Evolutionary conservation across 2,329 filamentous ascomycete species (phyloP).

Genomic region (Nothophaeocryptopus gaeumannii): DNA sequence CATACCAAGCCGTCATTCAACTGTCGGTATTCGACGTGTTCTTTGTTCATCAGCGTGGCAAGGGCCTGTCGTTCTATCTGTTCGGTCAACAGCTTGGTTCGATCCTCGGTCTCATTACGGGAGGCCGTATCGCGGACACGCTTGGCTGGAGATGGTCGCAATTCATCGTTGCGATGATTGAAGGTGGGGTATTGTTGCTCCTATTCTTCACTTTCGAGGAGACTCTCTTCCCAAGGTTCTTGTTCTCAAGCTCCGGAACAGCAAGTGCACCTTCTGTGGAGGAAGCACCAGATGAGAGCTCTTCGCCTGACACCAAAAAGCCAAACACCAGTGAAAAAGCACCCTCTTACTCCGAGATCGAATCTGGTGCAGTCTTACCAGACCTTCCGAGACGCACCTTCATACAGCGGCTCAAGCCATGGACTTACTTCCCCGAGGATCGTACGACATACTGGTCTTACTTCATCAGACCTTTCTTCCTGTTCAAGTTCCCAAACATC

Average conservation of each 20-base stretch:
- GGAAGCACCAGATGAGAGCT: neutral
- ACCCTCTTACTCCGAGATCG: neutral
- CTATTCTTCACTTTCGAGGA: neutral
- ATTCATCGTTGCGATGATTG: neutral
- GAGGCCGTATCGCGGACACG: constrained; percentile 37
- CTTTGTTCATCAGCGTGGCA: constrained; percentile 40
- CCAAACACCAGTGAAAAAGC: neutral
- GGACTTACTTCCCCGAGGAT: constrained; percentile 35
- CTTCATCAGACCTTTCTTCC: constrained; percentile 41
- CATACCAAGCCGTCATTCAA: constrained; percentile 41
- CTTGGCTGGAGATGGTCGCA: constrained; percentile 37
- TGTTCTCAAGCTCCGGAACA: neutral
- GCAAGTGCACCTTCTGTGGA: neutral
- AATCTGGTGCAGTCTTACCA: constrained; percentile 10
- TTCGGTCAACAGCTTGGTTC: constrained; percentile 42
- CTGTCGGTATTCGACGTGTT: constrained; percentile 43
- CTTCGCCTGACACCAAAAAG: neutral
- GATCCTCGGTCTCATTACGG: constrained; percentile 39
- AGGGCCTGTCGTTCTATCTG: constrained; percentile 26
- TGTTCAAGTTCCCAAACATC: constrained; percentile 41
- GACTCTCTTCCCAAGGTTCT: neutral
- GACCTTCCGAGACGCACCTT: constrained; percentile 21
- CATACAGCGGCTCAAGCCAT: constrained; percentile 24
- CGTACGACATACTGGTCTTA: constrained; percentile 40
- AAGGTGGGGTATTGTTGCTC: neutral